Conservation (phyloP, 768 basidiomycete species). For the Boletus reticuloceps region DNA sequence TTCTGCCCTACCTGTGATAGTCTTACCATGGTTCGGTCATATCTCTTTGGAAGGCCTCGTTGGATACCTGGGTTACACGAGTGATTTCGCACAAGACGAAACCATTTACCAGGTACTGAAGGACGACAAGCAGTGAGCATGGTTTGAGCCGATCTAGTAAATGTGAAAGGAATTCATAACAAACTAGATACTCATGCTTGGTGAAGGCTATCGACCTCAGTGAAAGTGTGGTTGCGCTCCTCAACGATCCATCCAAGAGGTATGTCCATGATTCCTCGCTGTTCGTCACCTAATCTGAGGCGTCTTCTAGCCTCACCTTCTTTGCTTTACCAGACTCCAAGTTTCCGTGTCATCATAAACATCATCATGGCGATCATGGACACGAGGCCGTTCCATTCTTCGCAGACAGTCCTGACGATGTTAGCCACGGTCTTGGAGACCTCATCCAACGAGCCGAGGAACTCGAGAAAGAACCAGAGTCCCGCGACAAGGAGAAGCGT, state of each 20-base stretch:
- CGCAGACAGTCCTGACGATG: not conserved
- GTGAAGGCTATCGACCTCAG: conserved; percentile 14
- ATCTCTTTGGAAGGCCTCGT: conserved; percentile 12
- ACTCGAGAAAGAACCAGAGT: conserved; percentile 42
- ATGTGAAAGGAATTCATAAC: not conserved
- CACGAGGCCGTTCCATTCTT: not conserved
- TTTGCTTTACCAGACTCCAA: conserved; percentile 9
- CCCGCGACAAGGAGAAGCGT: conserved; percentile 43
- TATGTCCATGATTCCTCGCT: not conserved
- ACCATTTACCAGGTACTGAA: conserved; percentile 14
- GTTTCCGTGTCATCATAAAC: not conserved
- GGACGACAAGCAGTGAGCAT: conserved; percentile 8
- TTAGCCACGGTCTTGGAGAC: conserved; percentile 3
- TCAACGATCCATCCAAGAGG: conserved; percentile 12
- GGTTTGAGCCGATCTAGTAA: not conserved
- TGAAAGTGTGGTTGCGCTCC: conserved; percentile 10
- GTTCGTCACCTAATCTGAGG: not conserved
- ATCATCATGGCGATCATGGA: not conserved
- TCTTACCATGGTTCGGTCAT: conserved; percentile 25
- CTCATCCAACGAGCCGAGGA: conserved; percentile 26
- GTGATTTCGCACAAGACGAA: not conserved
- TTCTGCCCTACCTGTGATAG: conserved; percentile 18
- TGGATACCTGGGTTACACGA: conserved; percentile 5
- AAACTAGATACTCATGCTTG: conserved; percentile 10
- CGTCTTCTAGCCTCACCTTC: conserved; percentile 9